Base-by-base conservation (phyloP, 2,329 filamentous ascomycete species). In the Fusarium sp. region DNA sequence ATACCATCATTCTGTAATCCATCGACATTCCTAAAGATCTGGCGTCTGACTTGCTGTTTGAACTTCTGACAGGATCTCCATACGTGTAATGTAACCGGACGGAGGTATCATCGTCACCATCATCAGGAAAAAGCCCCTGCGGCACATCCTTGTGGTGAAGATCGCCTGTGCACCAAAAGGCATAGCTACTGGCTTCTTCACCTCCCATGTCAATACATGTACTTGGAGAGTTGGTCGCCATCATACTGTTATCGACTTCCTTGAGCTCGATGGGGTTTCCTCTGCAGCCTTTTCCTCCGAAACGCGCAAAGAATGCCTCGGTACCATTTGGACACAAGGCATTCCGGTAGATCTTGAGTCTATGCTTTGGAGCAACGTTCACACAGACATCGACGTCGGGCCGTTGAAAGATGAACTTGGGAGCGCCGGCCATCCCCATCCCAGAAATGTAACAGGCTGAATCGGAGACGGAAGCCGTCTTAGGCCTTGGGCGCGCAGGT, bases 381-480 rank as follows among this genome's bases (percentile, higher is more conserved):
- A 72, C 63, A 40, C 69, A 72, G 4, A 31, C 46, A 27, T 72
- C 67, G 2, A 67, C 29, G 24, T 49, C 31, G 1, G 64, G 64
- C 14, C 53, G 36, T 31, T 72, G 67, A 33, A 65, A 67, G 12
- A 64, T 62, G 17, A 70, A 67, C 16, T 17, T 60, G 3, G 66
- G 69, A 9, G 46, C 33, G 5, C 67, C 67, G 2, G 64, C 40
- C 27, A 55, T 53, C 10, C 70, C 61, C 3, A 62, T 46, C 3
- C 62, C 40, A n/a, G 63, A 36, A 22, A 71, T 70, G 33, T 31
- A 55, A 44, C 67, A 72, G 14, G 64, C 67, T 10, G 67, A 72
- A 35, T 72, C 70, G 24, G 70, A 72, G 14, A 70, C 67, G 3
- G 64, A 67, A 3, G 67, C 70, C 8, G 49, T 42, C 12, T 29